A percentile compares a stretch with the other conserved stretches of the same genome.
Conservation (phyloP, 2,329 filamentous ascomycete genomes). For the Hymenoscyphus fraxineus region DNA sequence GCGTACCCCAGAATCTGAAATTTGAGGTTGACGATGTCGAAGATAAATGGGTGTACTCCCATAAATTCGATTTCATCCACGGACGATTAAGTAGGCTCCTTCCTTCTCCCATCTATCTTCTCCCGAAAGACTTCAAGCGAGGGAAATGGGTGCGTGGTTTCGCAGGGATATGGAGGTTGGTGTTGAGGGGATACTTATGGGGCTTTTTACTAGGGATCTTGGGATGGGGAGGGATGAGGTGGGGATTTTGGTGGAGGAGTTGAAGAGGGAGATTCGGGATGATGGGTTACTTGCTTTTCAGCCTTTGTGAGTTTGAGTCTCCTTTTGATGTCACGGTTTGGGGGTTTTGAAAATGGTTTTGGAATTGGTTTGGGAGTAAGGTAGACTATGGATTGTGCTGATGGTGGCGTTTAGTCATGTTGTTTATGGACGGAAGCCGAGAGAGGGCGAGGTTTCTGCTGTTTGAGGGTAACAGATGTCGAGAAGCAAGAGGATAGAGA, state of each 20-base stretch:
- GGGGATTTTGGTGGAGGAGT: constrained; percentile 7
- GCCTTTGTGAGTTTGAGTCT: constrained; percentile 15
- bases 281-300: constrained; percentile 17
- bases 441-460: not conserved
- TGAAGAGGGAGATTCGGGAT: constrained; percentile 16
- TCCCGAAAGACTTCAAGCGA: not conserved
- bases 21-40: constrained; percentile 51
- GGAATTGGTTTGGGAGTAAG: too few relatives aligned
- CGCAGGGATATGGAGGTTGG: constrained; percentile 10
- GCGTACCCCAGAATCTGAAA: constrained; percentile 44
- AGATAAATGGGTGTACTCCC: constrained; percentile 27
- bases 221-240: constrained; percentile 19
- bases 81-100: constrained; percentile 13
- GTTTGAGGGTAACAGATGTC: too few relatives aligned
- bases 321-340: too few relatives aligned
- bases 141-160: constrained; percentile 13
- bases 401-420: not conserved
- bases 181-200: constrained; percentile 11
- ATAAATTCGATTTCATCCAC: constrained; percentile 17
- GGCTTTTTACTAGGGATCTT: constrained; percentile 14
- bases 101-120: not conserved
- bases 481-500: too few relatives aligned
- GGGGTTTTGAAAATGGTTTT: too few relatives aligned
- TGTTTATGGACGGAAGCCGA: constrained; percentile 3
- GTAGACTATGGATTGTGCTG: too few relatives aligned